These are phyloP conservation scores for Phytopythium chamaehyphon DNA, from an alignment of 352 stramenopile species.

Conservation along the genomic window DNA sequence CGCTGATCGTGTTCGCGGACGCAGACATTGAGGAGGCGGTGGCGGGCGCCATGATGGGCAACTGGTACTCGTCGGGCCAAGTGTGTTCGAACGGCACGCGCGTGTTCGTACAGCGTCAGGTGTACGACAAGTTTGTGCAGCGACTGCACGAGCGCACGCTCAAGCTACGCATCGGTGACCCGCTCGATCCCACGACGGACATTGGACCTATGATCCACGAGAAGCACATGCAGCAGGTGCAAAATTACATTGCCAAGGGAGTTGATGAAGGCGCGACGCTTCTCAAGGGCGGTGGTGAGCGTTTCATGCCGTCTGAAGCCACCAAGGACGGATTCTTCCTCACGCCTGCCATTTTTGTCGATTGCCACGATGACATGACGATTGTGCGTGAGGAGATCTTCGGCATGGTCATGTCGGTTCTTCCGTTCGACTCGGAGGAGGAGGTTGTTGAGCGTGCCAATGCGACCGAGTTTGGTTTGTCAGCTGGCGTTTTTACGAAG, in stretches of 20 bases:
- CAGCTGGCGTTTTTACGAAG: conserved; percentile 83
- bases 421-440: conserved; percentile 73
- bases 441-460: conserved; percentile 81
- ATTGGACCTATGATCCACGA: conserved; percentile 88
- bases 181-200: conserved; percentile 69
- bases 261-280: conserved; percentile 57
- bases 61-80: conserved; percentile 87
- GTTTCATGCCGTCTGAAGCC: conserved; percentile 35
- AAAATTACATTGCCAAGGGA: conserved; percentile 61
- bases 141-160: conserved; percentile 76
- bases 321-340: conserved; percentile 85
- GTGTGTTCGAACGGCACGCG: conserved; percentile 90
- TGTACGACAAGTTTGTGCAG: conserved; percentile 82
- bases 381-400: conserved; percentile 86
- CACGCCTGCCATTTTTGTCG: conserved; percentile 87
- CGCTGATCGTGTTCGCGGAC: conserved; percentile 86
- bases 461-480: conserved; percentile 74
- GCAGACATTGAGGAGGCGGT: conserved; percentile 81
- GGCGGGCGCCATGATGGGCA: conserved; percentile 76
- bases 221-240: conserved; percentile 75
- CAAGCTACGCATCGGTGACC: conserved; percentile 78
- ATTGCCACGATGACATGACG: conserved; percentile 85
- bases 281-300: conserved; percentile 46
- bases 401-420: conserved; percentile 76
- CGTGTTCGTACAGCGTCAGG: conserved; percentile 82